Conservation (phyloP, 441 rosid species). For the Croton setiger region DNA sequence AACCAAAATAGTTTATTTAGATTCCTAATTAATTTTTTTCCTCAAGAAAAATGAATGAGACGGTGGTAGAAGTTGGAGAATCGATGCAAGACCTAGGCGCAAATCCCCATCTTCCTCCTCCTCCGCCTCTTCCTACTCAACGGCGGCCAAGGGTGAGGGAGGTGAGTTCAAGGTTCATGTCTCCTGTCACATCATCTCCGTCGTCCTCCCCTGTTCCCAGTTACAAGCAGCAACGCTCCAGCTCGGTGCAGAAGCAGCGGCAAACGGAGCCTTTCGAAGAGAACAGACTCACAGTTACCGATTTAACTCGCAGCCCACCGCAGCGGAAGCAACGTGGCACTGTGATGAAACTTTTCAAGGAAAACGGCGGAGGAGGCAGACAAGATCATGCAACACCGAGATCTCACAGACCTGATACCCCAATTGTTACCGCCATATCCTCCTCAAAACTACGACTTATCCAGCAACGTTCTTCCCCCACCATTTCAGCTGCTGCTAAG, state of each 20-base stretch:
- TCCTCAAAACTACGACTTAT: constrained; percentile 31
- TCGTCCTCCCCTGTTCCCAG: constrained; percentile 42
- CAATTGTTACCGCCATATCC: constrained; percentile 21
- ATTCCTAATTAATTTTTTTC: background rate
- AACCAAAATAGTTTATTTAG: background rate
- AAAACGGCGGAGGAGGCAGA: constrained; percentile 23
- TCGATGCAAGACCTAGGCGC: constrained; percentile 7
- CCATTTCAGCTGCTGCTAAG: constrained; percentile 48
- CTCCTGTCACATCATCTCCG: constrained; percentile 44
- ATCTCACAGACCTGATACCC: constrained; percentile 39
- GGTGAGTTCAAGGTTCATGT: constrained; percentile 81
- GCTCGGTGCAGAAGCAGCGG: constrained; percentile 49
- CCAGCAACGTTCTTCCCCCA: constrained; percentile 32
- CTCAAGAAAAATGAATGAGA: background rate
- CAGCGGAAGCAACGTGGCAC: constrained; percentile 28
- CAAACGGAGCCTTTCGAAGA: constrained; percentile 40
- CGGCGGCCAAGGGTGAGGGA: constrained; percentile 82
- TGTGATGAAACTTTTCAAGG: constrained; percentile 31
- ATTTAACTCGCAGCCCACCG: constrained; percentile 22
- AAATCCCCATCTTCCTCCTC: constrained; percentile 39
- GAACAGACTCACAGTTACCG: constrained; percentile 31
- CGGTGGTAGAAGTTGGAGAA: constrained; percentile 4
- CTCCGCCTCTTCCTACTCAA: constrained; percentile 44
- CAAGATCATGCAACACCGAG: constrained; percentile 16
- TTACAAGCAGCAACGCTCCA: constrained; percentile 35